Evolutionary conservation across 2,329 filamentous ascomycete species (phyloP), one percentile per base, ranked within the genome.

Genomic region (Diatrype stigma): DNA sequence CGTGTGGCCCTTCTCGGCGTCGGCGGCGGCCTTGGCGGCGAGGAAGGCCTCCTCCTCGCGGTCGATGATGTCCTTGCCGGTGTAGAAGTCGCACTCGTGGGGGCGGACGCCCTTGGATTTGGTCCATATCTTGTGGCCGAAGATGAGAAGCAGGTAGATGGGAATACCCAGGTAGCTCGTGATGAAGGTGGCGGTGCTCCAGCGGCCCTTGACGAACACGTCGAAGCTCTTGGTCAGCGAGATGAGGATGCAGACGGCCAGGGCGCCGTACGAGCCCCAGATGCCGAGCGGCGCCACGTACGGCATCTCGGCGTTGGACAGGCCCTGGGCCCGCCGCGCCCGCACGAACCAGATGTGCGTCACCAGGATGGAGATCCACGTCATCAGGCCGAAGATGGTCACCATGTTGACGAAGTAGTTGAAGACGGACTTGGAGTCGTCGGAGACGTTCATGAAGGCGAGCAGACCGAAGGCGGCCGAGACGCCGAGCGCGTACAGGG

Each of bases 191-290:
- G 87, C 84, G 75, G 74, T 73, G 51, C 67, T 52, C 45, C 57
- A 62, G 60, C 70, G 77, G 74, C 58, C 72, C 63, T 60, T 66
- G 2, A 82, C 75, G 68, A 94, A 94, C 52, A 87, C 85, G 50
- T 81, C 77, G 70, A 84, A 94, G 76, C 90, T 92, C 79, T 94
- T 95, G 63, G 89, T 93, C 47, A 95, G 65, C 2, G 86, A 81
- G 54, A 94, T 87, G 32, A 94, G 65, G 62, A 79, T 76, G 70
- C 87, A 90, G 71, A 90, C 85, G 63, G 76, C 73, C 2, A 94
- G 76, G 0, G 86, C 86, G 52, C 74, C 73, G 63, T 83, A 83
- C 0, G 85, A 90, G 11, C 89, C 90, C 54, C 67, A 79, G 35
- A 83, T 70, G n/a, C 89, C 88, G 16, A 92, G 77, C 0, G 89